Percentiles rank a stretch among this genome's conserved stretches.
Conservation (phyloP, 1,284 basidiomycete species). For the Gomphus bonarii region DNA sequence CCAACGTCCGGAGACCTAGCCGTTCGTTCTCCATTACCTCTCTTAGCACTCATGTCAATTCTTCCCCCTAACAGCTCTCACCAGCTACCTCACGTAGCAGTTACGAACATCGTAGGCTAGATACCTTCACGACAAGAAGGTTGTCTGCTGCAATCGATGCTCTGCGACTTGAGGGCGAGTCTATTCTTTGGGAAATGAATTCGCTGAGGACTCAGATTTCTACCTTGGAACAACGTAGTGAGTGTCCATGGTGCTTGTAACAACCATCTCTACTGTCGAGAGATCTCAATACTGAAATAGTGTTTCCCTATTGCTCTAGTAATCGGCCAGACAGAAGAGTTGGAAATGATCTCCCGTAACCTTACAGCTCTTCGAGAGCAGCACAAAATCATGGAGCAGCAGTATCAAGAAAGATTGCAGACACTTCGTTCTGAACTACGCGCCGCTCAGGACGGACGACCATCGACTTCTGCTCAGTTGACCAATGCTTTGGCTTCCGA, state of each 20-base stretch:
- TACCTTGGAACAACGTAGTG: conserved; percentile 6
- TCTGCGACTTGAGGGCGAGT: conserved; percentile 4
- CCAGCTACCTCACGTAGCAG: background rate
- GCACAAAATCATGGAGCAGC: conserved; percentile 6
- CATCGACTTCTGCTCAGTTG: background rate
- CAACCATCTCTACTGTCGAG: background rate
- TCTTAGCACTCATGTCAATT: background rate
- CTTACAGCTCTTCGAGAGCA: conserved; percentile 1
- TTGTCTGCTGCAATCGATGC: conserved; percentile 8
- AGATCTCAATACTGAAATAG: background rate
- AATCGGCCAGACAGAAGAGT: conserved; percentile 4
- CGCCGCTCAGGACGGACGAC: background rate
- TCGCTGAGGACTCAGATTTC: conserved; percentile 6
- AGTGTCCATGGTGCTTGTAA: background rate
- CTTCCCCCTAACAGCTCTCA: background rate
- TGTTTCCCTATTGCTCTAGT: conserved; percentile 1
- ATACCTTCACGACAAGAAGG: conserved; percentile 1
- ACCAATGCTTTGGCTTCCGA: background rate
- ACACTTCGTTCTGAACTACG: conserved; percentile 5
- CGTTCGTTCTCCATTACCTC: background rate
- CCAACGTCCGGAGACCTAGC: conserved; percentile 3
- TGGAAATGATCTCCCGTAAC: conserved; percentile 4
- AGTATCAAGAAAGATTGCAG: conserved; percentile 1
- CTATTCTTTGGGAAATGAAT: conserved; percentile 10
- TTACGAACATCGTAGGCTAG: background rate